Conservation (phyloP, 2,329 filamentous ascomycete genomes). For the Nigrograna mackinnonii region DNA sequence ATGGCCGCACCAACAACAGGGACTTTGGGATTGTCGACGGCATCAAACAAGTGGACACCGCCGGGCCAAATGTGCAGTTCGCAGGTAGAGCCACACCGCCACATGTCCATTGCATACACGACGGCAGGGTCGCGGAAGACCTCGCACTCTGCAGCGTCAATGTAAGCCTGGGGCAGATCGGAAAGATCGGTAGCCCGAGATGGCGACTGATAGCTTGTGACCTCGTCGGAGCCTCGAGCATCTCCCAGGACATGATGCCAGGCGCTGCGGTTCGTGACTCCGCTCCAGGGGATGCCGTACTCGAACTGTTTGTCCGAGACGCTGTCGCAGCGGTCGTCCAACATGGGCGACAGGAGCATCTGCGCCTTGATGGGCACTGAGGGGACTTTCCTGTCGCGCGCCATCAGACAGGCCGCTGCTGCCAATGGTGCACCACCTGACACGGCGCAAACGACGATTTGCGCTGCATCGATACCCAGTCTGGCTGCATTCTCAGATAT, state of each 20-base stretch:
- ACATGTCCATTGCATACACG: slow-evolving; percentile 16
- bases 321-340: slow-evolving; percentile 17
- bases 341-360: slow-evolving; percentile 15
- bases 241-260: slow-evolving; percentile 16
- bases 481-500: slow-evolving; percentile 11
- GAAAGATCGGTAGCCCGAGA: slow-evolving; percentile 14
- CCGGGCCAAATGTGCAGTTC: slow-evolving; percentile 22
- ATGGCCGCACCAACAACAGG: slow-evolving; percentile 11
- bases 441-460: slow-evolving; percentile 14
- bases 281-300: slow-evolving; percentile 15
- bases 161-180: slow-evolving; percentile 16
- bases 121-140: slow-evolving; percentile 20
- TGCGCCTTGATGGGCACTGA: slow-evolving; percentile 13
- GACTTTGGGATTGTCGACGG: slow-evolving; percentile 10
- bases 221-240: slow-evolving; percentile 8
- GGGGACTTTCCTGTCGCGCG: slow-evolving; percentile 12
- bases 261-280: slow-evolving; percentile 5
- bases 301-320: slow-evolving; percentile 19
- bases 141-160: slow-evolving; percentile 23
- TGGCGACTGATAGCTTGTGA: slow-evolving; percentile 15
- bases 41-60: slow-evolving; percentile 15
- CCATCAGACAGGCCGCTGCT: slow-evolving; percentile 16
- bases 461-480: slow-evolving; percentile 15
- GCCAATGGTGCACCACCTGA: slow-evolving; percentile 15
- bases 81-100: slow-evolving; percentile 19